Percentiles rank a stretch among this genome's conserved stretches.
phyloP scores from a whole-genome alignment of 805 yeast species.

The Cyberlindnera samutprakarnensis region DNA sequence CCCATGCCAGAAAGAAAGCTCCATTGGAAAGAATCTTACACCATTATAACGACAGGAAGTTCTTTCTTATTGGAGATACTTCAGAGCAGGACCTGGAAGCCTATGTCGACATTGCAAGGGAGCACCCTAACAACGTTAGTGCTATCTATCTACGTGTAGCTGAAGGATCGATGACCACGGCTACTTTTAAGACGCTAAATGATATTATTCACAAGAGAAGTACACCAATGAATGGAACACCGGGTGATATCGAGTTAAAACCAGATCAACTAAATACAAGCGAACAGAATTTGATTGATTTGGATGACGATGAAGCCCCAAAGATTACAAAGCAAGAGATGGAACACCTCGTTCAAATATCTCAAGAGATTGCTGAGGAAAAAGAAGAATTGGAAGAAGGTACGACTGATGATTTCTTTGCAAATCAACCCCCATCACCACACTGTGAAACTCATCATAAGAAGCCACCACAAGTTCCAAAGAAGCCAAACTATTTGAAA shows the following conservation, averaged over 20 bases:
- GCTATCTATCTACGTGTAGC: conserved; percentile 83
- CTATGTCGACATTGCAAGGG: conserved; percentile 59
- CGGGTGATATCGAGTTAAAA: conserved; percentile 14
- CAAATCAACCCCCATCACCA: conserved; percentile 8
- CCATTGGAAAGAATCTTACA: conserved; percentile 53
- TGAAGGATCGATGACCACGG: conserved; percentile 54
- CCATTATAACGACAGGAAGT: conserved; percentile 73
- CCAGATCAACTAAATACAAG: conserved; percentile 19
- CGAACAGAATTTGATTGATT: conserved; percentile 23
- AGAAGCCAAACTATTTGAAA: conserved; percentile 16
- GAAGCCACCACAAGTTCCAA: conserved; percentile 21
- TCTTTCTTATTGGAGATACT: conserved; percentile 87
- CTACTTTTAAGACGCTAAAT: conserved; percentile 19
- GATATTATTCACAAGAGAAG: conserved; percentile 17
- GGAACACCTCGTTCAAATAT: conserved; percentile 7
- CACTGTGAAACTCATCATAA: too few relatives aligned
- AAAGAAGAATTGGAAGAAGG: conserved; percentile 21
- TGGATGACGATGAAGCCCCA: conserved; percentile 17
- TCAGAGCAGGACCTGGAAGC: conserved; percentile 96
- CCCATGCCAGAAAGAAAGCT: conserved; percentile 69
- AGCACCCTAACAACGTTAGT: conserved; percentile 53
- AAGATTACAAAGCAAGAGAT: conserved; percentile 16
- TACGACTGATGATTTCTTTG: conserved; percentile 11
- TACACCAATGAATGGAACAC: conserved; percentile 20
- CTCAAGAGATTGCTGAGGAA: conserved; percentile 9